Conservation (phyloP, 2,329 filamentous ascomycete species). For the Ophiosphaerella narmari region DNA sequence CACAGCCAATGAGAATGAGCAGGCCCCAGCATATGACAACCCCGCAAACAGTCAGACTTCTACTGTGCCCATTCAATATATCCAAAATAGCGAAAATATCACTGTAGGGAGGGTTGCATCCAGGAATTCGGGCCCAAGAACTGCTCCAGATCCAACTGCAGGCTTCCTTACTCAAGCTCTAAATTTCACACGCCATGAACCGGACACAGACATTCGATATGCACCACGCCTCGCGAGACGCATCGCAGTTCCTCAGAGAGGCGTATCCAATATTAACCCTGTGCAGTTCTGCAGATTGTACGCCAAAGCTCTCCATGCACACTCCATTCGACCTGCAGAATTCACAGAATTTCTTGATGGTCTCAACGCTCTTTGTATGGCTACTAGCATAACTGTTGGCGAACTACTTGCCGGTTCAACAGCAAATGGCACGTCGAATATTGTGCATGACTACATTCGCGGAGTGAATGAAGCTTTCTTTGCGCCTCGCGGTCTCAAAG, state of each 20-base stretch:
- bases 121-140: not conserved
- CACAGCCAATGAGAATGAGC: conserved; percentile 20
- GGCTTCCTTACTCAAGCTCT: conserved; percentile 28
- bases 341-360: conserved; percentile 42
- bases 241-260: conserved; percentile 34
- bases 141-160: conserved; percentile 6
- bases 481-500: conserved; percentile 32
- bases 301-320: conserved; percentile 32
- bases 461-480: conserved; percentile 41
- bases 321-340: conserved; percentile 34
- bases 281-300: conserved; percentile 36
- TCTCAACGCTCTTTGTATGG: conserved; percentile 33
- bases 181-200: conserved; percentile 30
- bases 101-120: conserved; percentile 23
- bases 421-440: not conserved
- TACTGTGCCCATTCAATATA: conserved; percentile 33
- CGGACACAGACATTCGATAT: conserved; percentile 28
- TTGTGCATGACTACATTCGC: conserved; percentile 33
- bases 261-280: conserved; percentile 6
- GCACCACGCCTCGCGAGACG: conserved; percentile 27
- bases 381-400: conserved; percentile 8
- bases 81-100: conserved; percentile 23
- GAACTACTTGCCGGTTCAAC: conserved; percentile 9
- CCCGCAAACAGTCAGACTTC: conserved; percentile 18
- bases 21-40: conserved; percentile 26